Base-by-base conservation (phyloP, 1,284 basidiomycete species). In the Cryptococcus floricola region DNA sequence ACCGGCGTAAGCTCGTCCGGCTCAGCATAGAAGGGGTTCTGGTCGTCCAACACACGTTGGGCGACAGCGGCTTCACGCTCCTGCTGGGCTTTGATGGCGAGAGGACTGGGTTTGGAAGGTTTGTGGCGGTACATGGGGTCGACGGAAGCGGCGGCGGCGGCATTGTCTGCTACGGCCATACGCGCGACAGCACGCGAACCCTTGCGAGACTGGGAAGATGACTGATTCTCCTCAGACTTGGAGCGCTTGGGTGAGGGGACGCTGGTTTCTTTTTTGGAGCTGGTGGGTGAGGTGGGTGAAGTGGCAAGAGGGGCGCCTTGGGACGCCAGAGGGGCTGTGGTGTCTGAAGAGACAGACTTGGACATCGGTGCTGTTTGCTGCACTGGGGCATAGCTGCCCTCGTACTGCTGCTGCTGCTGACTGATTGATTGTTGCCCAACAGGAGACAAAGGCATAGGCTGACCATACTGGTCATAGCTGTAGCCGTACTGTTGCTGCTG, bases 81-180 rank as follows among this genome's bases (percentile, higher is more conserved):
- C 27, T 56, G 50, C 39, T 43, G 47, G 6, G 62, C 64, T n/a
- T 53, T 57, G 13, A 69, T 28, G 28, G 73, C 71, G n/a, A 77
- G 63, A 2, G 75, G 75, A 7, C 66, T 69, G 2, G 75, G 74
- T 53, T 73, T 72, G 19, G 67, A 66, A 0, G 75, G 74, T 53
- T 68, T 65, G 58, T 73, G 71, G 39, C 71, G 62, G 25, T 61
- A 58, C 1, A 56, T 59, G 9, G 62, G 54, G 34, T 69, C 69
- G 9, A 61, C 63, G 16, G 53, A 31, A 0, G 63, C 65, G 23
- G 56, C 56, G 13, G 70, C 70, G 2, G 65, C 71, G 5, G 72
- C 67, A 18, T 54, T 56, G 41, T 74, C 70, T 10, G 73, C 72
- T 0, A 60, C 62, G 4, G 70, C 70, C 42, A 71, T 60, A 8